Evolutionary conservation across 2,329 filamentous ascomycete genomes (phyloP), one percentile per base, ranked within the genome.

Genomic region (Cryphonectria carpinicola): DNA sequence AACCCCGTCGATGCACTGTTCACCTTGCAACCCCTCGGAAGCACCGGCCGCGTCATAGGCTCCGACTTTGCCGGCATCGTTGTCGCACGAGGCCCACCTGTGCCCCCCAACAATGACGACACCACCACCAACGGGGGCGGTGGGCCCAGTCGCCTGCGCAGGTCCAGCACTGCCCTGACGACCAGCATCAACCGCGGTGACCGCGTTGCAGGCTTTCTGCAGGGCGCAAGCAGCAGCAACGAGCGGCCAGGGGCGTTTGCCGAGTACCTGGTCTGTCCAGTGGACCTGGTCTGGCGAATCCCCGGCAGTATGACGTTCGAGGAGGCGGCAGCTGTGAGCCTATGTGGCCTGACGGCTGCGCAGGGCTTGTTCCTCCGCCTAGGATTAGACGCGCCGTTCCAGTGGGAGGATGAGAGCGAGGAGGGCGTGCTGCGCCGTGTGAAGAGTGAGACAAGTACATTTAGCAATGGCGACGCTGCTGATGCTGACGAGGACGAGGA

Each of bases 211-310:
- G 82, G 82, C 0, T 84, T 84, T 54, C 75, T 83, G 0, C 82
- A 84, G 70, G 83, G 82, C 22, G 83, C 82, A 1, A 81, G 79
- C 68, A 81, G 79, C 17, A 75, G 77, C 8, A 84, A 84, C 66
- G 77, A 81, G 5, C 79, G 81, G 0, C 81, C 83, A 0, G 84
- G 83, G 8, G 82, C 83, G 0, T 86, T 85, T 73, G 80, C 83
- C 1, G 82, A 85, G 67, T 83, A 80, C 64, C 70, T 83, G 13
- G 74, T 70, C 0, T 69, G 77, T 0, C 76, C 78, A 0, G 77
- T 75, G 54, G 82, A 84, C 54, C 76, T 85, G 0, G 74, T 81
- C 1, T 84, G 82, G 80, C 73, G 70, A 1, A 69, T 84, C 0
- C 81, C 82, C 0, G 75, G 76, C 0, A 22, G 32, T 1, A 43